These are phyloP conservation scores for Naganishia randhawae DNA, from an alignment of 768 basidiomycete genomes.

Conservation along the genomic window DNA sequence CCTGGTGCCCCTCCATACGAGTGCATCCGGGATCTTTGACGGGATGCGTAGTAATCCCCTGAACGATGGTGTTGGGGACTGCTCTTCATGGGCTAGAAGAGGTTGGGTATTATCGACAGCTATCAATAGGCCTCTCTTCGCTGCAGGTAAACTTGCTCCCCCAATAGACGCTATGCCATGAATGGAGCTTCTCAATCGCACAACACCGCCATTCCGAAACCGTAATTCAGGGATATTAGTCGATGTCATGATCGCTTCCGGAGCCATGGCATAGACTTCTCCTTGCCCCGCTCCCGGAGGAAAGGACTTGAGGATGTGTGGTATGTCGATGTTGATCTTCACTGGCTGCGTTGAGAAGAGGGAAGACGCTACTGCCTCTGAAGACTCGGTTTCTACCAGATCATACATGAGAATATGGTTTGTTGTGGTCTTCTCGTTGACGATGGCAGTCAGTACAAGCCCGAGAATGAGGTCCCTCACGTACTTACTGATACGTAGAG, in stretches of 20 bases:
- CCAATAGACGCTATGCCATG: neutral
- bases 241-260: conserved; percentile 13
- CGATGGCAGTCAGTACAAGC: neutral
- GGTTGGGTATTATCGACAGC: neutral
- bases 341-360: neutral
- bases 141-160: neutral
- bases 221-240: conserved; percentile 13
- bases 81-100: neutral
- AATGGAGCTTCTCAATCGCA: neutral
- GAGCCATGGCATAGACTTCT: conserved; percentile 7
- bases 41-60: conserved; percentile 7
- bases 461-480: neutral
- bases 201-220: conserved; percentile 7
- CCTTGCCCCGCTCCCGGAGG: conserved; percentile 16
- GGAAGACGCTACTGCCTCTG: conserved; percentile 1
- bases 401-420: conserved; percentile 9
- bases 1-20: neutral
- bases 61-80: neutral
- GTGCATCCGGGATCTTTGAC: conserved; percentile 1
- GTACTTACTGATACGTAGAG: conserved; percentile 4
- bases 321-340: conserved; percentile 5
- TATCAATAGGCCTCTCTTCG: neutral
- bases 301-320: conserved; percentile 10
- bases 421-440: neutral
- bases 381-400: conserved; percentile 9